Base-by-base conservation (phyloP, 768 basidiomycete genomes). In the Mrakia blollopis region DNA sequence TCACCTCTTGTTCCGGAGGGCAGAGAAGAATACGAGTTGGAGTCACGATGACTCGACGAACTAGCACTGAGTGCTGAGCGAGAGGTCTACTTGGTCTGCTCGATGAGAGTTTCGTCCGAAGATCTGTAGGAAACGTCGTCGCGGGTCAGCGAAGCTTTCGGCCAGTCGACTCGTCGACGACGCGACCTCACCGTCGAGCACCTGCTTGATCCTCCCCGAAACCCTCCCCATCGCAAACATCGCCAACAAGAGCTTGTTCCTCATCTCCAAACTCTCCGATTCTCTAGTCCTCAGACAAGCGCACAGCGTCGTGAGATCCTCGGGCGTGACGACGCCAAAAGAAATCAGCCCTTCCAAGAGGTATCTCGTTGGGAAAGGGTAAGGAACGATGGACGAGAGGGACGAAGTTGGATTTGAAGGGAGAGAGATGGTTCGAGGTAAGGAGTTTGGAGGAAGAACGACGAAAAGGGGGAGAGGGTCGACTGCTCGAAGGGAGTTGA, bases 1-100 rank as follows among this genome's bases (percentile, higher is more conserved):
- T 30, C 32, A 73, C 72, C 72, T 80, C 79, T 52, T 76, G 72
- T 14, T 77, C 79, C 23, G 79, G 75, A 9, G 80, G 80, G 35
- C 75, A 74, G 23, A 81, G 76, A 25, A 81, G 60, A 28, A 81
- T 68, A 5, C 79, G 75, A 1, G 80, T 80, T 8, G 80, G 80
- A 1, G 80, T 81, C 25, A 81, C 78, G 63, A 79, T 72, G n/a
- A 61, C 75, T 0, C 78, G 70, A 6, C 78, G 79, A 57, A 79
- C 39, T 23, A 72, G 54, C 6, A 68, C 50, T 35, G 50, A 50
- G 35, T 79, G 78, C 9, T 14, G 25, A 1, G 44, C 13, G 23
- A 68, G n/a, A 1, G 74, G 18, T 35, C 47, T 47, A 30, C 50
- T 5, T 8, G 39, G 69, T 8, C 3, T n/a, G 28, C 3, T 8